These are phyloP conservation scores for Penicillium sp. DNA, from an alignment of 2,329 filamentous ascomycete species.

Conservation along the genomic window DNA sequence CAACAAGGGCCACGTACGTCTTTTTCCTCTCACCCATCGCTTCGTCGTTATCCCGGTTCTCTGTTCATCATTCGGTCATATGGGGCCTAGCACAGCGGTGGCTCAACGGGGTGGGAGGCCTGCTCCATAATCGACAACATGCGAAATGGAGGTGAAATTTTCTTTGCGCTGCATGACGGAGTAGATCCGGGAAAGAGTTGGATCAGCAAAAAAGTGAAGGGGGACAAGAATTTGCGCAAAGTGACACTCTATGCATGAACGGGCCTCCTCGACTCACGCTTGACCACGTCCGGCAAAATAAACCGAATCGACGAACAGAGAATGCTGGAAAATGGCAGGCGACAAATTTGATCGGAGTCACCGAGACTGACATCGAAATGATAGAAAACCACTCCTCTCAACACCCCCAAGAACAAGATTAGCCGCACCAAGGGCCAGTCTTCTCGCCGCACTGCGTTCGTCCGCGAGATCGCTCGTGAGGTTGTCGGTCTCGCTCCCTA, in stretches of 20 bases:
- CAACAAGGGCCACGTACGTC: constrained; percentile 63
- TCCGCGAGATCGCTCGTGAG: constrained; percentile 96
- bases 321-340: not conserved
- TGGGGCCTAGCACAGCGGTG: constrained; percentile 14
- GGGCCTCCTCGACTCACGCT: too few relatives aligned
- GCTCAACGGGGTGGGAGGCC: not conserved
- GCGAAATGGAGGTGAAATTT: too few relatives aligned
- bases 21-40: constrained; percentile 11
- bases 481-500: constrained; percentile 91
- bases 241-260: too few relatives aligned
- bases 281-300: too few relatives aligned
- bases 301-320: constrained; percentile 1
- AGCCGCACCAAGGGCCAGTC: constrained; percentile 89
- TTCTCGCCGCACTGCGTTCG: constrained; percentile 95
- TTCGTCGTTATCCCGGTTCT: constrained; percentile 8
- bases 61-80: constrained; percentile 15
- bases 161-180: too few relatives aligned
- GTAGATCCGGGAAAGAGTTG: too few relatives aligned
- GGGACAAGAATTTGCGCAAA: too few relatives aligned
- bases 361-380: constrained; percentile 33
- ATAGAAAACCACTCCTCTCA: constrained; percentile 75
- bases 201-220: too few relatives aligned
- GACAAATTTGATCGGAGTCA: constrained; percentile 16
- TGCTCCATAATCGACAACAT: too few relatives aligned
- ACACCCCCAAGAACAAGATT: constrained; percentile 68